Conservation (phyloP, 1,284 basidiomycete genomes). For the Trametes hirsuta region DNA sequence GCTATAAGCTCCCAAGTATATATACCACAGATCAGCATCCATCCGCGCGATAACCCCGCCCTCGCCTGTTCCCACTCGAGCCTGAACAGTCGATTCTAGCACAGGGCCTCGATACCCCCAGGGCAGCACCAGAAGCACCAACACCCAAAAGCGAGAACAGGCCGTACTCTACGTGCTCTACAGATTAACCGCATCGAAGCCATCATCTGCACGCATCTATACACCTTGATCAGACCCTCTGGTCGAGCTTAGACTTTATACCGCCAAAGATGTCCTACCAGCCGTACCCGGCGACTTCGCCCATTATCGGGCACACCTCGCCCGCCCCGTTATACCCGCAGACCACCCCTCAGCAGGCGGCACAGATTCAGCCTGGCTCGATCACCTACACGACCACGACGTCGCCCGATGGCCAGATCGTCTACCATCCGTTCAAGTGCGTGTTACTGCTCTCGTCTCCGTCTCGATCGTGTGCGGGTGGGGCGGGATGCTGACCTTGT, state of each 20-base stretch:
- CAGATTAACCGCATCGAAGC: too few species aligned
- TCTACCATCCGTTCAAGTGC: constrained; percentile 75
- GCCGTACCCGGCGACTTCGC: constrained; percentile 27
- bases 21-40: constrained; percentile 23
- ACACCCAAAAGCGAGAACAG: too few species aligned
- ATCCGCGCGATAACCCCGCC: constrained; percentile 22
- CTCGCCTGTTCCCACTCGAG: constrained; percentile 4
- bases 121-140: too few species aligned
- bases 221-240: too few species aligned
- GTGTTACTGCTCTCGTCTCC: constrained; percentile 25
- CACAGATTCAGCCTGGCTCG: constrained; percentile 55
- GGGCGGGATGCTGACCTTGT: constrained; percentile 7
- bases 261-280: constrained; percentile 24
- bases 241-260: not conserved
- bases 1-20: constrained; percentile 21
- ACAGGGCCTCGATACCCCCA: too few species aligned
- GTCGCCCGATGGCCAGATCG: constrained; percentile 57
- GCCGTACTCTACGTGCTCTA: too few species aligned
- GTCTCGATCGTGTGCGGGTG: constrained; percentile 7
- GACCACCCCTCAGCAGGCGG: constrained; percentile 23
- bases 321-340: constrained; percentile 23
- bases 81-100: too few species aligned
- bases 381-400: constrained; percentile 70
- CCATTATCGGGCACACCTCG: constrained; percentile 23
- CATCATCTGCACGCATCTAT: too few species aligned